Evolutionary conservation across 2,329 filamentous ascomycete genomes (phyloP).

Genomic region (Alternaria triticimaculans): DNA sequence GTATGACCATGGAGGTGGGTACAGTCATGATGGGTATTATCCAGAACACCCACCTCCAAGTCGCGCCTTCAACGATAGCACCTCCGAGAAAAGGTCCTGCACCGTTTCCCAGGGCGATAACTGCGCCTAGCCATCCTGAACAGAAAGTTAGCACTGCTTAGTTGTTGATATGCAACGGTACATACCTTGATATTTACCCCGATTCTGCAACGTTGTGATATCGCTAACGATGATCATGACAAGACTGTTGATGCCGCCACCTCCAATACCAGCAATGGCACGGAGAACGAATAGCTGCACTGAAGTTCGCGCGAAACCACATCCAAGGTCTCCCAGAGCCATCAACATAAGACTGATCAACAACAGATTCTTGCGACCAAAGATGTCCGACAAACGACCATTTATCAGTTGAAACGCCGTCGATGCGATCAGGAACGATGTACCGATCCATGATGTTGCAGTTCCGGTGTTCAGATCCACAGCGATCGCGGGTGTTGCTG

Average conservation of each 20-base stretch:
- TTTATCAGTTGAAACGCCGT: slow-evolving; percentile 71
- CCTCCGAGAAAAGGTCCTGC: slow-evolving; percentile 30
- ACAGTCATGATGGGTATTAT: slow-evolving; percentile 25
- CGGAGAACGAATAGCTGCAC: slow-evolving; percentile 68
- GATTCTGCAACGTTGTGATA: slow-evolving; percentile 41
- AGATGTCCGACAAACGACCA: slow-evolving; percentile 67
- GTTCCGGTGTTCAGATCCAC: slow-evolving; percentile 46
- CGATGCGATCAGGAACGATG: slow-evolving; percentile 61
- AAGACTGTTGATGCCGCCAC: slow-evolving; percentile 62
- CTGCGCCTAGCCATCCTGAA: slow-evolving; percentile 21
- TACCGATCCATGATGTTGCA: slow-evolving; percentile 64
- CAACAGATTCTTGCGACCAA: slow-evolving; percentile 57
- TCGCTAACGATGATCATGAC: slow-evolving; percentile 49
- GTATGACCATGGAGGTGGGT: slow-evolving; percentile 15
- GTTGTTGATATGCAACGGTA: too few species aligned
- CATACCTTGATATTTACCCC: slow-evolving; percentile 46
- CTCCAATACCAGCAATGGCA: slow-evolving; percentile 63
- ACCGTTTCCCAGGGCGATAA: slow-evolving; percentile 27
- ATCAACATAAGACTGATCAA: slow-evolving; percentile 61
- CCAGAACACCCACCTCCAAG: slow-evolving; percentile 27
- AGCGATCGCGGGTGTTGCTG: slow-evolving; percentile 46
- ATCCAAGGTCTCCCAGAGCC: slow-evolving; percentile 64
- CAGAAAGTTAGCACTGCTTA: not conserved
- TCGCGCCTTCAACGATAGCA: slow-evolving; percentile 20
- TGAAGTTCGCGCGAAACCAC: slow-evolving; percentile 62